These are phyloP conservation scores for Cercospora brassicicola DNA, from an alignment of 2,329 filamentous ascomycete genomes.

Conservation along the genomic window DNA sequence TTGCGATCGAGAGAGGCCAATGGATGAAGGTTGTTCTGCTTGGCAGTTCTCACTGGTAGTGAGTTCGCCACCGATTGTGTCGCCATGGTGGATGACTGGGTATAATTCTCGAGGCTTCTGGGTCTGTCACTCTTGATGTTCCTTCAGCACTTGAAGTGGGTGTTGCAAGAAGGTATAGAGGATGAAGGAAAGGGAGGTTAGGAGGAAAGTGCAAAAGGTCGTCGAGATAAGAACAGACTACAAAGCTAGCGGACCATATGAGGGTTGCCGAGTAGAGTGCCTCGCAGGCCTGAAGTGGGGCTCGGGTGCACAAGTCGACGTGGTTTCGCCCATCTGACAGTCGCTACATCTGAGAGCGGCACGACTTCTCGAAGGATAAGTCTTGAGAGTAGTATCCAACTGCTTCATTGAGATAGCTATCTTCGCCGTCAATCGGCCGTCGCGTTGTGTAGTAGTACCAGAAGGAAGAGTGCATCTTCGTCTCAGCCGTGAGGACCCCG, in stretches of 20 bases:
- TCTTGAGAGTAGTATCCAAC: neutral
- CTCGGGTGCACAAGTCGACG: neutral
- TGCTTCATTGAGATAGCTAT: neutral
- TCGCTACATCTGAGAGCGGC: neutral
- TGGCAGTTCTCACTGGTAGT: constrained; percentile 31
- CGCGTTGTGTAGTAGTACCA: neutral
- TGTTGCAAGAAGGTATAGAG: neutral
- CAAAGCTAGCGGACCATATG: neutral
- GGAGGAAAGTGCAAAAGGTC: neutral
- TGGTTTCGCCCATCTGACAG: neutral
- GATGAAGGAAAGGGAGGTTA: too few species aligned
- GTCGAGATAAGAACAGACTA: neutral
- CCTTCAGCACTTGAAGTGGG: neutral
- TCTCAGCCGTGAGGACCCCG: neutral
- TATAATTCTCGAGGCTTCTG: neutral
- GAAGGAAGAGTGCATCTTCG: neutral
- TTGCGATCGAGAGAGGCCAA: constrained; percentile 59
- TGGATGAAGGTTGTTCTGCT: constrained; percentile 50
- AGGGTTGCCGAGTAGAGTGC: neutral
- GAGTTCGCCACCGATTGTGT: constrained; percentile 24
- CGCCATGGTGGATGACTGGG: constrained; percentile 13
- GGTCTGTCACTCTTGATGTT: neutral
- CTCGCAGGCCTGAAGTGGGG: neutral
- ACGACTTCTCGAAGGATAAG: neutral
- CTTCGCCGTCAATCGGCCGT: neutral